These are phyloP conservation scores for Aurifilum marmelostoma DNA, from an alignment of 2,329 filamentous ascomycete species.

Conservation along the genomic window DNA sequence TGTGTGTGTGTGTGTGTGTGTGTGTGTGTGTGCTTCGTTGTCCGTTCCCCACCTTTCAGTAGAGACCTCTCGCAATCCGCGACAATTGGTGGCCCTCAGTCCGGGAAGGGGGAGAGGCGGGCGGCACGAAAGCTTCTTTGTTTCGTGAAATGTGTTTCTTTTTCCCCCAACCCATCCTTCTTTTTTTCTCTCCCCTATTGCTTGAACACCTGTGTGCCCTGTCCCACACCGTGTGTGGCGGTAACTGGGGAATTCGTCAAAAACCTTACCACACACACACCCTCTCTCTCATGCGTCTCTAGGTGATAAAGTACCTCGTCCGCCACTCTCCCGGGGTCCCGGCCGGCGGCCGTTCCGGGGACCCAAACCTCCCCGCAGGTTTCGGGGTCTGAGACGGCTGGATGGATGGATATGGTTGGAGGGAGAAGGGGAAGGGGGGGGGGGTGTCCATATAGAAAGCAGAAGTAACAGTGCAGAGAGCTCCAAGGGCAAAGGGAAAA, in stretches of 20 bases:
- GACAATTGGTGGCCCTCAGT: background rate
- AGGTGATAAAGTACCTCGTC: background rate
- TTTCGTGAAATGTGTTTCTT: background rate
- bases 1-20: background rate
- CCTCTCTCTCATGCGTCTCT: background rate
- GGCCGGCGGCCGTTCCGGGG: background rate
- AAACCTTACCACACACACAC: background rate
- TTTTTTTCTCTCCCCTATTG: background rate
- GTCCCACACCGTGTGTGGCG: background rate
- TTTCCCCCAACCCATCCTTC: too few species aligned
- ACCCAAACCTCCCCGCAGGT: background rate
- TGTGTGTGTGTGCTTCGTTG: background rate
- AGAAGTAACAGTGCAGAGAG: background rate
- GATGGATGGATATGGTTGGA: background rate
- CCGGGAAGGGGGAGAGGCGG: background rate
- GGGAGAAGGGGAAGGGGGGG: background rate
- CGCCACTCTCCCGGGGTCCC: background rate
- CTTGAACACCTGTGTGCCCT: background rate
- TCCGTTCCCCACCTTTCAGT: background rate
- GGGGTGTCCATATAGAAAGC: background rate
- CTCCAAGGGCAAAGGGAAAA: background rate
- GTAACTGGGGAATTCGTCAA: background rate
- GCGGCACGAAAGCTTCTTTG: background rate
- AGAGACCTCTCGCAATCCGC: background rate
- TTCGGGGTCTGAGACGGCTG: background rate